Evolutionary conservation across 768 basidiomycete species (phyloP).

Genomic region (Lentinula sp.): DNA sequence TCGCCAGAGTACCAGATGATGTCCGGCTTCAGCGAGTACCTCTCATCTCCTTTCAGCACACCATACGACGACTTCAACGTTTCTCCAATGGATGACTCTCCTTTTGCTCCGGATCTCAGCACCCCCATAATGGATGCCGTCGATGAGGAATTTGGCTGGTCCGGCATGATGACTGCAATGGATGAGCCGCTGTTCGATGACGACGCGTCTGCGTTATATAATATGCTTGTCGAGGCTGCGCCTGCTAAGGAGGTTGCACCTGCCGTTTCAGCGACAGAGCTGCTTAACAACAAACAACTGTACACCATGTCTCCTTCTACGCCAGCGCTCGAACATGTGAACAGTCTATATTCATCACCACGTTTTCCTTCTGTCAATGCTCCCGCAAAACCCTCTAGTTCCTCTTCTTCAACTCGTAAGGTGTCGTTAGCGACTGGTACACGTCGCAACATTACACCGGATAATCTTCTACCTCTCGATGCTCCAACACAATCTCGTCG

Average conservation of each 20-base stretch:
- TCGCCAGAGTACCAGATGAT: slow-evolving; percentile 8
- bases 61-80: slow-evolving; percentile 21
- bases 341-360: slow-evolving; percentile 26
- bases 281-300: slow-evolving; percentile 28
- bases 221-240: neutral
- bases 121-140: slow-evolving; percentile 6
- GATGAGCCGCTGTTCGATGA: slow-evolving; percentile 3
- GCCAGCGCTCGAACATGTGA: slow-evolving; percentile 37
- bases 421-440: slow-evolving; percentile 10
- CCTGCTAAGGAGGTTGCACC: neutral
- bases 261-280: neutral
- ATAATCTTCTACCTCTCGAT: slow-evolving; percentile 57
- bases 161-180: neutral
- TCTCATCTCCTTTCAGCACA: slow-evolving; percentile 22
- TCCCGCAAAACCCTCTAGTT: slow-evolving; percentile 8
- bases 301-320: slow-evolving; percentile 48
- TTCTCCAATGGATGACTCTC: slow-evolving; percentile 30
- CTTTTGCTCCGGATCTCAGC: slow-evolving; percentile 26
- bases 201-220: neutral
- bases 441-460: slow-evolving; percentile 63
- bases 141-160: neutral
- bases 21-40: slow-evolving; percentile 15
- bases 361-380: slow-evolving; percentile 11
- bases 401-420: slow-evolving; percentile 23
- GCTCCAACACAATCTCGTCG: slow-evolving; percentile 77